These are phyloP conservation scores for Fusarium begoniae DNA, from an alignment of 2,329 filamentous ascomycete species.

Conservation along the genomic window DNA sequence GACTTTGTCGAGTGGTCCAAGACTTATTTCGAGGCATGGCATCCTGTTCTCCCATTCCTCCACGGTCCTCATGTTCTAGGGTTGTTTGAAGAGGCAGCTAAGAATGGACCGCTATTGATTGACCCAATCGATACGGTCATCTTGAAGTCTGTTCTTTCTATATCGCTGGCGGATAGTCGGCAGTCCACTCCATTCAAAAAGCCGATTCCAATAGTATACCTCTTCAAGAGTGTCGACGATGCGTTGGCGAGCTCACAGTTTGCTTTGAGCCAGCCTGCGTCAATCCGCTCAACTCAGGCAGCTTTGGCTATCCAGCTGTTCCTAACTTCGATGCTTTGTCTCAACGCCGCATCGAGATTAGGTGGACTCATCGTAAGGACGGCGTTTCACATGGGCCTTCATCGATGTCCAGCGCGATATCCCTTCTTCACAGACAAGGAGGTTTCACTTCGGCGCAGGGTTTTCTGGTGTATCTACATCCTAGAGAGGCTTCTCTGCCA, in stretches of 20 bases:
- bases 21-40: slow-evolving; percentile 67
- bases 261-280: slow-evolving; percentile 57
- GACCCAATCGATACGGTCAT: background rate
- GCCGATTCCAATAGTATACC: slow-evolving; percentile 53
- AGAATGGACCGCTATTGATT: slow-evolving; percentile 32
- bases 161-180: slow-evolving; percentile 62
- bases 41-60: slow-evolving; percentile 64
- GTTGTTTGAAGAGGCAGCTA: slow-evolving; percentile 55
- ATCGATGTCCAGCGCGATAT: slow-evolving; percentile 64
- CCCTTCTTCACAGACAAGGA: slow-evolving; percentile 59
- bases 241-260: slow-evolving; percentile 59
- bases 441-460: slow-evolving; percentile 57
- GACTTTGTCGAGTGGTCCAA: slow-evolving; percentile 59
- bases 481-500: slow-evolving; percentile 65
- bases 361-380: slow-evolving; percentile 64
- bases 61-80: slow-evolving; percentile 62
- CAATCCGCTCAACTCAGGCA: slow-evolving; percentile 59
- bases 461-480: slow-evolving; percentile 67
- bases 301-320: slow-evolving; percentile 63
- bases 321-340: slow-evolving; percentile 63
- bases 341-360: slow-evolving; percentile 65
- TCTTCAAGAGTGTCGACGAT: slow-evolving; percentile 60
- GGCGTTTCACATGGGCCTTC: slow-evolving; percentile 66
- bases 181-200: slow-evolving; percentile 46
- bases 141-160: slow-evolving; percentile 58